Percentiles rank a stretch among this genome's conserved stretches.
These are phyloP conservation scores for Acmispon strigosus DNA, from an alignment of 306 rosid species.

Conservation along the genomic window DNA sequence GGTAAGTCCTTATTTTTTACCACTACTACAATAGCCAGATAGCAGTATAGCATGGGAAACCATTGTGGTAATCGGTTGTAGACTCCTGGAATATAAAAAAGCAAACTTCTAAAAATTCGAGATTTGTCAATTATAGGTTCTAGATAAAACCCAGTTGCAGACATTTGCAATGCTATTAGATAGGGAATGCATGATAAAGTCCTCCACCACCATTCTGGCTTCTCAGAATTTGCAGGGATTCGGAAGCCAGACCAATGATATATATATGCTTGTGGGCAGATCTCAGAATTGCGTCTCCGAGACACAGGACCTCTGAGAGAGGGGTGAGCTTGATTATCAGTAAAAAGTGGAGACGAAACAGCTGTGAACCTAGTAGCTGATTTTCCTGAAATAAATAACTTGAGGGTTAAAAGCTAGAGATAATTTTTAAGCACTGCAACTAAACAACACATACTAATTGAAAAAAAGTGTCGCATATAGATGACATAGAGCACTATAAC, in stretches of 20 bases:
- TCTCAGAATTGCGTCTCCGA: slow-evolving; percentile 19
- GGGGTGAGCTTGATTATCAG: slow-evolving; percentile 22
- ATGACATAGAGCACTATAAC: not conserved
- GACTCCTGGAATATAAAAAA: slow-evolving; percentile 71
- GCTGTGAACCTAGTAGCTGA: slow-evolving; percentile 24
- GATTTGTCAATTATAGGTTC: slow-evolving; percentile 49
- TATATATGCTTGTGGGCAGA: slow-evolving; percentile 38
- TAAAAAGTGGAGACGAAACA: slow-evolving; percentile 25
- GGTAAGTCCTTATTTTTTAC: slow-evolving; percentile 66
- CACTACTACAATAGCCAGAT: slow-evolving; percentile 43
- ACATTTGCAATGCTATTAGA: slow-evolving; percentile 57
- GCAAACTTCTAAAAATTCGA: slow-evolving; percentile 35
- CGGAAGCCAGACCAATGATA: slow-evolving; percentile 44
- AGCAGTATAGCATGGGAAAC: slow-evolving; percentile 63
- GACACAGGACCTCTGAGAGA: slow-evolving; percentile 23
- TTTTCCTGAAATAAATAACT: slow-evolving; percentile 32
- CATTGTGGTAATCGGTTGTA: slow-evolving; percentile 57
- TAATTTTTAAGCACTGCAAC: not conserved
- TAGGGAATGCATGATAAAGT: slow-evolving; percentile 74
- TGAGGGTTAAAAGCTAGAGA: not conserved
- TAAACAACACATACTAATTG: not conserved
- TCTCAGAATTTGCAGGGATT: slow-evolving; percentile 47
- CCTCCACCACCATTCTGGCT: slow-evolving; percentile 97
- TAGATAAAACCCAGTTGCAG: slow-evolving; percentile 60
- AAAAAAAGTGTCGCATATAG: not conserved